Conservation (phyloP, 306 rosid genomes). For the Malus sieversii region DNA sequence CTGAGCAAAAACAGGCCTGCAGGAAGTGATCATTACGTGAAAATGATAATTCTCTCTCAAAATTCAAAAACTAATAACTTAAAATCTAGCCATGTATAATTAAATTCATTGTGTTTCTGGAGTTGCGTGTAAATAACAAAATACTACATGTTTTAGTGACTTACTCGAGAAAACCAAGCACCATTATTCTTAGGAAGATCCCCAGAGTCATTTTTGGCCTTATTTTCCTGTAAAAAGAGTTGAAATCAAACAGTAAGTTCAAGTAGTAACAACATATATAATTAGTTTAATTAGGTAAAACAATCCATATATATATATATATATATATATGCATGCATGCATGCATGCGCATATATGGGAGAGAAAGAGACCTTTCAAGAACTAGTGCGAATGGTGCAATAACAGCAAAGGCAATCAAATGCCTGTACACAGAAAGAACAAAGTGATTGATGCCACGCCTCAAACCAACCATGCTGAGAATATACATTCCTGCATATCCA, state of each 20-base stretch:
- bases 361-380: constrained; percentile 61
- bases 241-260: neutral
- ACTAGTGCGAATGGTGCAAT: constrained; percentile 91
- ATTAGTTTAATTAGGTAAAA: neutral
- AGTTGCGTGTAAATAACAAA: neutral
- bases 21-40: neutral
- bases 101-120: neutral
- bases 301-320: neutral
- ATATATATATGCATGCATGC: neutral
- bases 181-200: constrained; percentile 59
- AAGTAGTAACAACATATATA: neutral
- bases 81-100: neutral
- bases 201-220: constrained; percentile 75
- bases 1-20: constrained; percentile 90
- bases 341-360: neutral
- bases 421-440: constrained; percentile 84
- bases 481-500: constrained; percentile 93
- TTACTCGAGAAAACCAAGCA: constrained; percentile 88
- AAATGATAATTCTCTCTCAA: neutral
- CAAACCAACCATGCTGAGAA: constrained; percentile 76
- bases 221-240: constrained; percentile 49
- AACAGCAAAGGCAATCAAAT: constrained; percentile 77
- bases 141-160: constrained; percentile 6
- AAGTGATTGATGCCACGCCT: constrained; percentile 90
- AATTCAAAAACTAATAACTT: neutral